Conservation (phyloP, 208 protist genomes). For the Trypanosoma brucei region DNA sequence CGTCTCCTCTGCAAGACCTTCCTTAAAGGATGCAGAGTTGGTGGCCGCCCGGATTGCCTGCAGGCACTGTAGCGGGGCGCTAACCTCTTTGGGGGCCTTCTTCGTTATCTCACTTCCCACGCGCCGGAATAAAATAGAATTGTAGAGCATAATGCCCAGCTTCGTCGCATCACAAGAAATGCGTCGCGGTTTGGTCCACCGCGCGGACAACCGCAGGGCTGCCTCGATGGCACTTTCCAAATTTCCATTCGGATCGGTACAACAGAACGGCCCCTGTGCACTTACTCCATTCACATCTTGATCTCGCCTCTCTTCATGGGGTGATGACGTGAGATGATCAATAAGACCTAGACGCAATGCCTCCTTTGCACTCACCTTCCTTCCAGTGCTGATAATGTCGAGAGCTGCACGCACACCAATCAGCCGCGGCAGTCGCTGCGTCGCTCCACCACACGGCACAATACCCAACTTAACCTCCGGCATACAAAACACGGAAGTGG, state of each 20-base stretch:
- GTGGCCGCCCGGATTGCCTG: constrained; percentile 39
- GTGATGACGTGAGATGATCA: constrained; percentile 26
- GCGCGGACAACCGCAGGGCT: not conserved
- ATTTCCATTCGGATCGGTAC: no score
- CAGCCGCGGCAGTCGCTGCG: constrained; percentile 59
- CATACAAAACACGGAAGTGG: constrained; percentile 40
- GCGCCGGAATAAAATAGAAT: constrained; percentile 34
- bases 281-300: no score
- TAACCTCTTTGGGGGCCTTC: constrained; percentile 33
- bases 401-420: constrained; percentile 56
- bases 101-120: constrained; percentile 36
- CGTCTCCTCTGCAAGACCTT: constrained; percentile 40
- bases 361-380: constrained; percentile 33
- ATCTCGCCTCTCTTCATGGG: no score
- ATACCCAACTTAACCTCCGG: constrained; percentile 60
- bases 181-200: constrained; percentile 20
- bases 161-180: constrained; percentile 17
- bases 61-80: constrained; percentile 37
- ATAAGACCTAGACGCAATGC: constrained; percentile 60
- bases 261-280: no score
- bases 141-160: constrained; percentile 24
- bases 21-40: constrained; percentile 19
- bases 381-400: constrained; percentile 27
- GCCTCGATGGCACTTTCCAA: not conserved
- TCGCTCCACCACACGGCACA: constrained; percentile 75